Conservation (phyloP, 2,329 filamentous ascomycete genomes). For the Aspergillus piperis region DNA sequence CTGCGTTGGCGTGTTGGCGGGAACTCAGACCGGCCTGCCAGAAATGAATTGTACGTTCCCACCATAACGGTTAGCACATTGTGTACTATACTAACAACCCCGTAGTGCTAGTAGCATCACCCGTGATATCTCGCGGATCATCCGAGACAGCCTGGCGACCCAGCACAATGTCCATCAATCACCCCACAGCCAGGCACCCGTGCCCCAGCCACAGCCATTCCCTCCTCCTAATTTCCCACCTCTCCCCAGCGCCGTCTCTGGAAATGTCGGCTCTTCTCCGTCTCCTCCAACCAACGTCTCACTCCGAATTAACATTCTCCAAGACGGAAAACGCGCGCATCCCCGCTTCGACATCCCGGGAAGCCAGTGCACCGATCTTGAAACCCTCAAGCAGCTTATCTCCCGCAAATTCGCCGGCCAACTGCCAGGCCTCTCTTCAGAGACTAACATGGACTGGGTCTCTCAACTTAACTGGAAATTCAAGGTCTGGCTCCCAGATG, state of each 20-base stretch:
- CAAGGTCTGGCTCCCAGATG: constrained; percentile 46
- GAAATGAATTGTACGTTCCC: constrained; percentile 45
- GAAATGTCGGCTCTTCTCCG: constrained; percentile 9
- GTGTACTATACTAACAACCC: constrained; percentile 6
- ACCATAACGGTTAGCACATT: not conserved
- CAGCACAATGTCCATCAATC: constrained; percentile 23
- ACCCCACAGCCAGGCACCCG: constrained; percentile 12
- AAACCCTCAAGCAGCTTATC: constrained; percentile 34
- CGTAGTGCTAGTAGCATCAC: constrained; percentile 44
- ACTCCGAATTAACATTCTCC: constrained; percentile 42
- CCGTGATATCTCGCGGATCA: constrained; percentile 44
- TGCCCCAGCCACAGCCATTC: constrained; percentile 21
- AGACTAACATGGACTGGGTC: constrained; percentile 22
- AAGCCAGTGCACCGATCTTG: constrained; percentile 37
- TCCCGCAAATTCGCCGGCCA: constrained; percentile 35
- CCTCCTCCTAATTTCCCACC: constrained; percentile 22
- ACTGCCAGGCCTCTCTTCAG: constrained; percentile 29
- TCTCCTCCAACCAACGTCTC: constrained; percentile 26
- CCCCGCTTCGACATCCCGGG: constrained; percentile 41
- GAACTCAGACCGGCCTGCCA: constrained; percentile 28
- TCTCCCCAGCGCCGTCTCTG: constrained; percentile 10
- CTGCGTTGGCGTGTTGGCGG: constrained; percentile 43
- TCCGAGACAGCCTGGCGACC: constrained; percentile 38
- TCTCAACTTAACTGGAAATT: constrained; percentile 33
- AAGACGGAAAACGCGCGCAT: constrained; percentile 42